Evolutionary conservation across 1,284 basidiomycete genomes (phyloP).

Genomic region (Malassezia dermatis): DNA sequence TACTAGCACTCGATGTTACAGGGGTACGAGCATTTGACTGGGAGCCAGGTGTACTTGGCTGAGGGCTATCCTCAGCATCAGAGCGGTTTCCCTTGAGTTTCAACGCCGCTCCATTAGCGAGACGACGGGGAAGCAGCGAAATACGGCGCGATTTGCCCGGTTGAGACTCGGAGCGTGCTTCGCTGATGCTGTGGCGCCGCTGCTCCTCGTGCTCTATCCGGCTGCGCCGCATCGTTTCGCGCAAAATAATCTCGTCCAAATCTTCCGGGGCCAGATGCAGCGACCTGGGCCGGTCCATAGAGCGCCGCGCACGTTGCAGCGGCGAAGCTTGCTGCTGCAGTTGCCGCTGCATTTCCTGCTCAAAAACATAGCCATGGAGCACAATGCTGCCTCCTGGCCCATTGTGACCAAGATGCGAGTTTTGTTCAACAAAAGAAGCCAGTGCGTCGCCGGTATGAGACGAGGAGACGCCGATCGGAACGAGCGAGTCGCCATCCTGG

Average conservation of each 20-base stretch:
- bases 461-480: constrained; percentile 82
- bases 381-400: constrained; percentile 46
- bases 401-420: constrained; percentile 8
- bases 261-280: not conserved
- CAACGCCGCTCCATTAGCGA: not conserved
- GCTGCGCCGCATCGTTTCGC: constrained; percentile 96
- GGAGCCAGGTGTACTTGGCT: not conserved
- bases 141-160: not conserved
- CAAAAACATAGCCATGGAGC: constrained; percentile 10
- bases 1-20: not conserved
- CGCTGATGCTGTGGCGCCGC: not conserved
- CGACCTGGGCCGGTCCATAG: not conserved
- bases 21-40: not conserved
- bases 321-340: constrained; percentile 56
- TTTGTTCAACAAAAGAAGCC: constrained; percentile 24
- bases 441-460: constrained; percentile 50
- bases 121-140: not conserved
- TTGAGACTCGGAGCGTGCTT: not conserved
- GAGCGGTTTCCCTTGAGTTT: not conserved
- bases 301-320: constrained; percentile 15
- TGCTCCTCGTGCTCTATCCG: constrained; percentile 69
- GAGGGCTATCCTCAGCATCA: not conserved
- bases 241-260: constrained; percentile 90
- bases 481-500: constrained; percentile 88
- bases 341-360: not conserved